phyloP scores from a whole-genome alignment of 2,329 filamentous ascomycete genomes.

The Aspergillus japonicus region DNA sequence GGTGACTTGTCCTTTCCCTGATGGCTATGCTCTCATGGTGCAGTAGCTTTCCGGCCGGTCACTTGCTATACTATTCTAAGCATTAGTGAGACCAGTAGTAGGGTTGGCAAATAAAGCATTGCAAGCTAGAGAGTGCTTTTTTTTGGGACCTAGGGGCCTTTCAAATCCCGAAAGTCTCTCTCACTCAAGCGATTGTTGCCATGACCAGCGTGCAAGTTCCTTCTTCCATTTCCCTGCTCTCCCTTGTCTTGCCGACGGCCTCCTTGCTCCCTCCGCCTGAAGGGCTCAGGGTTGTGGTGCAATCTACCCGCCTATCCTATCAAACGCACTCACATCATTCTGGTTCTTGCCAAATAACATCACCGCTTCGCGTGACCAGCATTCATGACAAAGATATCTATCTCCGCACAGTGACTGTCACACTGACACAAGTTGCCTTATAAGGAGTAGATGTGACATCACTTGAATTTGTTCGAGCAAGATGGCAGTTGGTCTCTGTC shows the following conservation, averaged over 20 bases:
- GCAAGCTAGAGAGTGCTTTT: neutral
- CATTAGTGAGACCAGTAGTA: conserved; percentile 6
- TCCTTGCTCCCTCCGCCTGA: neutral
- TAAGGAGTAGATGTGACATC: neutral
- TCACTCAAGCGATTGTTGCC: neutral
- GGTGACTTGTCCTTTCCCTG: conserved; percentile 7
- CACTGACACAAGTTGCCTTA: neutral
- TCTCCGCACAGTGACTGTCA: neutral
- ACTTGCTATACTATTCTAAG: conserved; percentile 8
- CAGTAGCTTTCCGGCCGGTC: conserved; percentile 7
- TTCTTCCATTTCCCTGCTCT: neutral
- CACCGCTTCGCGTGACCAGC: neutral
- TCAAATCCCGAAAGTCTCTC: neutral
- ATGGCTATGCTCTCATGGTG: conserved; percentile 3
- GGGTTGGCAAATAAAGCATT: neutral
- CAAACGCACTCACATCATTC: neutral
- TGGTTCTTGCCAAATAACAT: neutral
- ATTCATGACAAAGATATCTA: neutral
- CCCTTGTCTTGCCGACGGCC: no score
- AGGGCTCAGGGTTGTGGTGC: no score
- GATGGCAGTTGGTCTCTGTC: neutral
- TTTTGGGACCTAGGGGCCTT: neutral
- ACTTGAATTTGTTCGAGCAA: neutral
- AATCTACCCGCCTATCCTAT: neutral
- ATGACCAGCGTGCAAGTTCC: neutral